A percentile compares a stretch with the other conserved stretches of the same genome.
phyloP scores from a whole-genome alignment of 345 rosid genomes.

The Carallia pectinifolia region DNA sequence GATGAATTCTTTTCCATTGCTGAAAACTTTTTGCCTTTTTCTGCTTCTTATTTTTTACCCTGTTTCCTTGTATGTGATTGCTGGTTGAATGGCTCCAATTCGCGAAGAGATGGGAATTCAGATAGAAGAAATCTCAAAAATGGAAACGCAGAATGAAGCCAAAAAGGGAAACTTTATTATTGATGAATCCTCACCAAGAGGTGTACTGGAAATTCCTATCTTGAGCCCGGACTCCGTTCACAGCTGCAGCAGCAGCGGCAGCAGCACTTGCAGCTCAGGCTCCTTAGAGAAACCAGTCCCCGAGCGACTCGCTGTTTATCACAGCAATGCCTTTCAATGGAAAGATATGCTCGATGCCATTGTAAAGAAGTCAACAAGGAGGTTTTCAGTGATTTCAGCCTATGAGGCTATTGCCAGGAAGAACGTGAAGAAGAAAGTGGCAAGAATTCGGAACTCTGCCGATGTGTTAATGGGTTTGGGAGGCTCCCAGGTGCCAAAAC shows the following conservation, averaged over 20 bases:
- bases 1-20: neutral
- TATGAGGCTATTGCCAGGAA: slow-evolving; percentile 40
- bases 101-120: slow-evolving; percentile 31
- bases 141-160: slow-evolving; percentile 12
- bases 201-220: slow-evolving; percentile 54
- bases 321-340: slow-evolving; percentile 46
- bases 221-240: slow-evolving; percentile 43
- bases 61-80: neutral
- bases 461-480: slow-evolving; percentile 33
- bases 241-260: slow-evolving; percentile 30
- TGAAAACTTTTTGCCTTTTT: neutral
- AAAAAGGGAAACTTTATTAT: slow-evolving; percentile 15
- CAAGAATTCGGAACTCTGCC: slow-evolving; percentile 31
- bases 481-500: slow-evolving; percentile 37
- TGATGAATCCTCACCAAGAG: slow-evolving; percentile 55
- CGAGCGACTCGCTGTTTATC: slow-evolving; percentile 10
- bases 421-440: slow-evolving; percentile 52
- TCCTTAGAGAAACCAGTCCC: slow-evolving; percentile 42
- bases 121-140: slow-evolving; percentile 29
- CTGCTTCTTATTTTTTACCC: neutral
- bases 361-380: slow-evolving; percentile 58
- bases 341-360: slow-evolving; percentile 45
- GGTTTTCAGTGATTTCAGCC: slow-evolving; percentile 48
- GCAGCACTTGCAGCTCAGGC: slow-evolving; percentile 30
- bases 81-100: slow-evolving; percentile 14